Base-by-base conservation (phyloP, 2,329 filamentous ascomycete genomes). In the Juglanconis oblonga region DNA sequence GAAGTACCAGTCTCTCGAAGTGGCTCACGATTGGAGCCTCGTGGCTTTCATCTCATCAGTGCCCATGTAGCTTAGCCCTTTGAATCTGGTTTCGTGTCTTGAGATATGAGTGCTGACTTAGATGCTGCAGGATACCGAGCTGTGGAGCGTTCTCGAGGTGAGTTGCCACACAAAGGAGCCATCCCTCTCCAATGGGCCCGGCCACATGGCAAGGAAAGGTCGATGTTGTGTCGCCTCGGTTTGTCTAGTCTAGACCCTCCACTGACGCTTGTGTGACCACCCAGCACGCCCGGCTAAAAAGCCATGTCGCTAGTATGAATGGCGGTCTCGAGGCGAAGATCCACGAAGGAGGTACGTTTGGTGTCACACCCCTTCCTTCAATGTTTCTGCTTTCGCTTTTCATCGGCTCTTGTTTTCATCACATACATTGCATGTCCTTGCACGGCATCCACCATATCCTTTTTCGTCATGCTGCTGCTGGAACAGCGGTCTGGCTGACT, bases 121-220 rank as follows among this genome's bases (percentile, higher is more conserved):
- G 61, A 63, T 63, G 54, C 58, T 63, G 61, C 61, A 63, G 61
- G 96, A 99, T 74, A 97, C 93, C 5, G 95, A 98, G 72, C 81
- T 99, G 38, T 99, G 95, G 95, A 96, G 90, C 72, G 93, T 96
- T 62, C 81, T 97, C 64, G 61, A 63, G 91, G 91, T 94, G 82
- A 76, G 89, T 82, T 67, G 56, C 66, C 60, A 66, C 67, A 63
- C 62, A 44, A 32, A 8, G 14, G 29, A 61, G 38, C 47, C 36
- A 33, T 50, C 52, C 5, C 60, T 59, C 55, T 56, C 60, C 66
- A 64, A 64, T 55, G 44, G 51, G 24, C 52, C 63, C 55, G 35
- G 56, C 58, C 63, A 61, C 61, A 61, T 62, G 60, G 62, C 57
- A 54, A 36, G 35, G 40, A 54, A 53, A 55, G 53, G 62, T 56